Evolutionary conservation across 805 yeast species (phyloP).

Genomic region (Yarrowia divulgata): DNA sequence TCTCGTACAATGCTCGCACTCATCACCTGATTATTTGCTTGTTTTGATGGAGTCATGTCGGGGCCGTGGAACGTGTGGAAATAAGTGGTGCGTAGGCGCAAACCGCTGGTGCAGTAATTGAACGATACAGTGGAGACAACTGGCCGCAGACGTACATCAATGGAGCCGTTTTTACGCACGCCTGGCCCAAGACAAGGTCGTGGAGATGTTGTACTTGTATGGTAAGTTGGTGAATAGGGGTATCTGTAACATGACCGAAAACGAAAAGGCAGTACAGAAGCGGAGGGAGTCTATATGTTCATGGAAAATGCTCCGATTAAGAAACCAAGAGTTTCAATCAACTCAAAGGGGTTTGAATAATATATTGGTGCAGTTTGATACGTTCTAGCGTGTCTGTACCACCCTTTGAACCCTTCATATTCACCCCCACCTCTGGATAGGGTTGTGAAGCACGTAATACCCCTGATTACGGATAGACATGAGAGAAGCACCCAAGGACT

Average conservation of each 20-base stretch:
- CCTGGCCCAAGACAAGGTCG: neutral
- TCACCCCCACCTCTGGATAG: neutral
- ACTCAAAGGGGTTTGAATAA: too few relatives aligned
- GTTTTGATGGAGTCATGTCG: neutral
- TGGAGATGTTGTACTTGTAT: too few relatives aligned
- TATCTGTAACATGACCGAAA: neutral
- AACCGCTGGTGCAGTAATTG: too few relatives aligned
- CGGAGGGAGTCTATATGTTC: too few relatives aligned
- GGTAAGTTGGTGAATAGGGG: neutral
- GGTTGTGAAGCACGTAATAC: neutral
- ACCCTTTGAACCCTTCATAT: too few relatives aligned
- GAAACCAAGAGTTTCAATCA: too few relatives aligned
- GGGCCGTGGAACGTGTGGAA: too few relatives aligned
- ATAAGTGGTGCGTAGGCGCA: too few relatives aligned
- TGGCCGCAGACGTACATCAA: neutral
- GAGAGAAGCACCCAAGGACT: neutral
- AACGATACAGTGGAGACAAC: neutral
- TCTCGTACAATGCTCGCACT: neutral
- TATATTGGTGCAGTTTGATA: neutral
- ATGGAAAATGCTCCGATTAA: neutral
- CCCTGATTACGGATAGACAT: conserved; percentile 3
- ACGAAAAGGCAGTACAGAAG: neutral
- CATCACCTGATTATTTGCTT: neutral
- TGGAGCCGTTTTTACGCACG: neutral
- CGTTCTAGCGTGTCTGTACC: too few relatives aligned